Evolutionary conservation across 805 yeast genomes (phyloP).

Genomic region (Candida argentea): DNA sequence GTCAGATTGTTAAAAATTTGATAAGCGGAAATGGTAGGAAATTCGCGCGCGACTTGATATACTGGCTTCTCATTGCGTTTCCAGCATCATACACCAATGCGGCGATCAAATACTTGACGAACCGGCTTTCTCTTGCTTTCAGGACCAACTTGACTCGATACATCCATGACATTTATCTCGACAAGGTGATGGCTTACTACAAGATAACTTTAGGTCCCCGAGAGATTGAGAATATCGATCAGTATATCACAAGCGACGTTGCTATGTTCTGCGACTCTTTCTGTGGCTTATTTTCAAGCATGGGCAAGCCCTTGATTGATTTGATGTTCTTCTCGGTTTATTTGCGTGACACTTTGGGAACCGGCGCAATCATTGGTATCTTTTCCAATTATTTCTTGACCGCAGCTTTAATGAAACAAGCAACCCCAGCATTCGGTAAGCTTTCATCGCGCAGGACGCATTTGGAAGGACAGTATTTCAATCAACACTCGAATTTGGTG

Average conservation of each 20-base stretch:
- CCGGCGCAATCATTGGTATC: conserved; percentile 76
- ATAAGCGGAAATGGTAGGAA: conserved; percentile 71
- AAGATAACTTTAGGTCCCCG: conserved; percentile 56
- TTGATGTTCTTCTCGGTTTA: conserved; percentile 75
- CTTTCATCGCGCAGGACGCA: conserved; percentile 63
- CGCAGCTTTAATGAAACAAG: conserved; percentile 59
- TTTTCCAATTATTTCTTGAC: conserved; percentile 73
- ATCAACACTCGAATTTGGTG: conserved; percentile 74
- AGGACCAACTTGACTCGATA: conserved; percentile 77
- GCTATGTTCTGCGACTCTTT: conserved; percentile 71
- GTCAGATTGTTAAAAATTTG: conserved; percentile 82
- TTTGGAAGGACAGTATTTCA: conserved; percentile 83
- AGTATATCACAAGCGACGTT: conserved; percentile 78
- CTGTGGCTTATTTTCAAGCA: conserved; percentile 73
- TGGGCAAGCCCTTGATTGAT: conserved; percentile 89
- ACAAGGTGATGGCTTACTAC: conserved; percentile 71
- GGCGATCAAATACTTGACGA: conserved; percentile 72
- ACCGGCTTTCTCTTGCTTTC: conserved; percentile 70
- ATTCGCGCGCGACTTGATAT: conserved; percentile 65
- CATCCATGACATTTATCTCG: conserved; percentile 83
- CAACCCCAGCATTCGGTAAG: conserved; percentile 80
- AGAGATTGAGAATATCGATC: conserved; percentile 63
- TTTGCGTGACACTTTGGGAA: conserved; percentile 76
- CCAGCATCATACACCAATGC: conserved; percentile 92
- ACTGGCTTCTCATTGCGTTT: conserved; percentile 84